Evolutionary conservation across 164 flowering plant genomes (phyloP), one percentile per base, ranked within the genome.

Genomic region (Saururus chinensis): DNA sequence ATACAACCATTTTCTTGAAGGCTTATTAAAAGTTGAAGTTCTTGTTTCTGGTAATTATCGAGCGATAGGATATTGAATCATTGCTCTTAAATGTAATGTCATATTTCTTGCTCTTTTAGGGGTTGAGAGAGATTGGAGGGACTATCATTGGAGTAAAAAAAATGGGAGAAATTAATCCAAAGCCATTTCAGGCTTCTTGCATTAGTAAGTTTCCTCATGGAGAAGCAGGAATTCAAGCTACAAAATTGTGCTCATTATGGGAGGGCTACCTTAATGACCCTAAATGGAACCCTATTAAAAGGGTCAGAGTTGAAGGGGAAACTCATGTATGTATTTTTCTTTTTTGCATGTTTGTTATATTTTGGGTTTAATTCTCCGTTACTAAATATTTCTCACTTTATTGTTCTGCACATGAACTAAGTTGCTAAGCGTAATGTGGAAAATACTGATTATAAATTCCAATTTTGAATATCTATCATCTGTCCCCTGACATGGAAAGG

Each of bases 101-200:
- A 30, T 30, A 30, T 30, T 30, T 30, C 6, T 30, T 30, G 6
- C 37, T 30, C 6, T 64, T 66, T 40, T 52, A 90, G 97, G 84
- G 78, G 19, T 67, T 86, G 74, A 80, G 75, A 71, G 89, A 84
- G 0, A 51, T 72, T 51, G 52, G 80, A 24, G 24, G 19, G 51
- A 65, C 69, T 58, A 62, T 72, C 24, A 80, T 90, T 66, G 84
- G 87, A 53, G 69, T 91, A 12, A 88, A 82, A 76, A 79, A 90
- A 66, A 82, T 92, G 96, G 98, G 98, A 56, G 95, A 87, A 57
- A 83, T 88, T 26, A 81, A 85, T n/a, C 61, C 40, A 52, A 78
- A 74, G 66, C 84, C 93, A 40, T 87, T 87, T 67, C 71, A 60
- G 22, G 77, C 75, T 48, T 87, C 82, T 20, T 68, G 82, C 81